Percentiles rank a stretch among this genome's conserved stretches.
These are phyloP conservation scores for Trichosporon sp. DNA, from an alignment of 1,284 basidiomycete species.

Conservation along the genomic window DNA sequence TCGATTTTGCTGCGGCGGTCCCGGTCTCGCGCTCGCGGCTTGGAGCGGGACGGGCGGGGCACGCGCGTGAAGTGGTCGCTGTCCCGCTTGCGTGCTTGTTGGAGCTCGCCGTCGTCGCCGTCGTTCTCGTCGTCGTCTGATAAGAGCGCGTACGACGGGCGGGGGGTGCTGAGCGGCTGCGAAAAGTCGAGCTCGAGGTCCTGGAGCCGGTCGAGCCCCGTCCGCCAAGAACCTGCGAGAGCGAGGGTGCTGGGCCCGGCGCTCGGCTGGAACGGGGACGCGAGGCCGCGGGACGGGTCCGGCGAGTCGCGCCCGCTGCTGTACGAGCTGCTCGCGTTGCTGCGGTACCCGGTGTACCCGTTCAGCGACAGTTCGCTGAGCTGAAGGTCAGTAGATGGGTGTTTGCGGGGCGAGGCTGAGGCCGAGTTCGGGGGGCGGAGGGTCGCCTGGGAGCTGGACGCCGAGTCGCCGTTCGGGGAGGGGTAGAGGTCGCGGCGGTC, in stretches of 20 bases:
- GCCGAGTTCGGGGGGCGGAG: background rate
- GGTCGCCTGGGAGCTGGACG: background rate
- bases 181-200: background rate
- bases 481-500: background rate
- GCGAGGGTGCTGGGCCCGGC: background rate
- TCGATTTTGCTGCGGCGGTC: background rate
- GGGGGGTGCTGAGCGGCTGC: background rate
- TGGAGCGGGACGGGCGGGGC: background rate
- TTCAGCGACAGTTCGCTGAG: background rate
- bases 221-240: background rate
- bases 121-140: background rate
- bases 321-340: background rate
- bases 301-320: background rate
- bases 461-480: background rate
- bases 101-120: background rate
- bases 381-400: background rate
- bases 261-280: background rate
- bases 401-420: background rate
- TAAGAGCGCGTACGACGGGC: background rate
- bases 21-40: background rate
- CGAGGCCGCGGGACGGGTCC: background rate
- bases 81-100: background rate
- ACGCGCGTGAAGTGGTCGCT: conserved; percentile 7
- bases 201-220: background rate
- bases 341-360: background rate